phyloP scores from a whole-genome alignment of 208 protist genomes.

The Trichomonas gallinae region DNA sequence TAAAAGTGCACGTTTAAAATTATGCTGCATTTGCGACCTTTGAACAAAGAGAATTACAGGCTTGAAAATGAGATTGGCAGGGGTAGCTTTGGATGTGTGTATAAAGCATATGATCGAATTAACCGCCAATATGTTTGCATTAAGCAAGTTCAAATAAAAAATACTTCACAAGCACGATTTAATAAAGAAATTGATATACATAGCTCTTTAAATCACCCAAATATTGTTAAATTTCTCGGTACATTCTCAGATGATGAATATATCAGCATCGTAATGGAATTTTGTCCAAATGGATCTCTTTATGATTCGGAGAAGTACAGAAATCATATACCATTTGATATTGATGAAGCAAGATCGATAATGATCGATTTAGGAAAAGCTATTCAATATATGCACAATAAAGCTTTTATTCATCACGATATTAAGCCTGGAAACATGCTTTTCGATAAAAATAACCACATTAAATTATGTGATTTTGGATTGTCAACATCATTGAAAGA shows the following conservation, averaged over 20 bases:
- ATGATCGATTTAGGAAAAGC: background rate
- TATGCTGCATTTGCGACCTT: background rate
- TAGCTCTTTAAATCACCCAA: background rate
- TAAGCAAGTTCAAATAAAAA: background rate
- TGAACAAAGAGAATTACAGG: background rate
- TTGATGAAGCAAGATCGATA: background rate
- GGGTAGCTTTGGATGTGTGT: background rate
- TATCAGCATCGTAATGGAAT: background rate
- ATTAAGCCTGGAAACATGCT: background rate
- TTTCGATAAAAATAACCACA: background rate
- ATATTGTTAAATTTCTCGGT: background rate
- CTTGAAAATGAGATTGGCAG: background rate
- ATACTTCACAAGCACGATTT: background rate
- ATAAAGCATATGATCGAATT: background rate
- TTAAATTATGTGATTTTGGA: conserved; percentile 12
- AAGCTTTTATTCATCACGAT: background rate
- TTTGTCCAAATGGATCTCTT: background rate
- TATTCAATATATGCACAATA: background rate
- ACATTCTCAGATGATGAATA: background rate
- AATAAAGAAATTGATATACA: background rate
- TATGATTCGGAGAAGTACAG: background rate
- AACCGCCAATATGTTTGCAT: background rate
- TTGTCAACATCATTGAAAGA: background rate
- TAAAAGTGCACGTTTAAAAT: background rate
- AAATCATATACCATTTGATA: background rate